phyloP scores from a whole-genome alignment of 2,329 filamentous ascomycete genomes.

The Didymella glomerata region DNA sequence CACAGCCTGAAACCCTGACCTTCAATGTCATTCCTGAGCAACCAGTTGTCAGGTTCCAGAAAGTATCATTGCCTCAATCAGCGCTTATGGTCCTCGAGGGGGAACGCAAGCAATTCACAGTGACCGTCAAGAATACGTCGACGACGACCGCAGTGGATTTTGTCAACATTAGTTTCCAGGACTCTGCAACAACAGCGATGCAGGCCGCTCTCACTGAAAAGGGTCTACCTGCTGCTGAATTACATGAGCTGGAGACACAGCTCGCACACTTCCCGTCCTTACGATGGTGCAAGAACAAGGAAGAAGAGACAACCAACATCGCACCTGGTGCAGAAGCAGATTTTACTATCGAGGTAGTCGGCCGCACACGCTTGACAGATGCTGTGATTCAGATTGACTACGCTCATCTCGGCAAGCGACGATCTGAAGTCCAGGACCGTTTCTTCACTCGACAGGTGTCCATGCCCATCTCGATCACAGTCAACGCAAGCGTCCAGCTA shows the following conservation, averaged over 20 bases:
- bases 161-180: constrained; percentile 85
- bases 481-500: constrained; percentile 89
- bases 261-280: constrained; percentile 74
- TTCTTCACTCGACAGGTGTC: constrained; percentile 88
- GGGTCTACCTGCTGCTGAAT: constrained; percentile 77
- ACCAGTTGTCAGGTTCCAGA: constrained; percentile 78
- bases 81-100: constrained; percentile 94
- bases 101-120: constrained; percentile 77
- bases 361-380: constrained; percentile 82
- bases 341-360: constrained; percentile 85
- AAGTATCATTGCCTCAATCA: constrained; percentile 80
- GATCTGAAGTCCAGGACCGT: constrained; percentile 71
- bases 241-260: constrained; percentile 86
- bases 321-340: constrained; percentile 71
- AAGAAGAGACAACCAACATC: constrained; percentile 65
- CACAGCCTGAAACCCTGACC: constrained; percentile 57
- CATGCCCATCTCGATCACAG: constrained; percentile 83
- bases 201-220: constrained; percentile 78
- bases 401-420: constrained; percentile 75
- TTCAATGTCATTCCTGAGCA: constrained; percentile 82
- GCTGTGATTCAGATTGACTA: constrained; percentile 87
- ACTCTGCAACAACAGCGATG: constrained; percentile 81
- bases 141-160: constrained; percentile 77
- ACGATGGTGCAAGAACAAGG: constrained; percentile 58
- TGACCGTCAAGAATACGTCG: constrained; percentile 83